Evolutionary conservation across 164 flowering plant species (phyloP).

Genomic region (Taxillus chinensis): DNA sequence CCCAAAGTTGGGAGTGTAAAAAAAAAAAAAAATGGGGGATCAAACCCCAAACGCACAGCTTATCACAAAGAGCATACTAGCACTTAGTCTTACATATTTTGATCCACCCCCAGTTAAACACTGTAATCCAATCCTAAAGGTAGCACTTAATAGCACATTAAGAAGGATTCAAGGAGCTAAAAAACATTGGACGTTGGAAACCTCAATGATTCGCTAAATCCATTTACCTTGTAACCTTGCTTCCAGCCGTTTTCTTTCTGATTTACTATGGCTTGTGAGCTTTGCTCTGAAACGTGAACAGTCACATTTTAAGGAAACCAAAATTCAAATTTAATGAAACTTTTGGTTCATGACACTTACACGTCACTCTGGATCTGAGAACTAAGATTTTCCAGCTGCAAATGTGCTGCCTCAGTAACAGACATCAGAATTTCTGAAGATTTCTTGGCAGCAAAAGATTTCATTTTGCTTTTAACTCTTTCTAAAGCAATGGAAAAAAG

Average conservation of each 20-base stretch:
- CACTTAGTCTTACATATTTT: no score
- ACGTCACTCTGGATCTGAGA: slow-evolving; percentile 59
- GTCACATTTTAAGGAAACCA: slow-evolving; percentile 8
- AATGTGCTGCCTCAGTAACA: slow-evolving; percentile 36
- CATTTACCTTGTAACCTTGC: slow-evolving; percentile 56
- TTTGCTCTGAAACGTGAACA: slow-evolving; percentile 46
- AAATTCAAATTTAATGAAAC: slow-evolving; percentile 4
- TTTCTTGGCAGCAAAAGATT: slow-evolving; percentile 39
- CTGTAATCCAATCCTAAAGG: no score
- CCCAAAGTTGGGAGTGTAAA: no score
- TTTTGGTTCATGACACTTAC: slow-evolving; percentile 31
- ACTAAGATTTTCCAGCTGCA: slow-evolving; percentile 46
- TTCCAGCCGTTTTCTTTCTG: slow-evolving; percentile 64
- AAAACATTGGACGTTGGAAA: no score
- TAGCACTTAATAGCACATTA: no score
- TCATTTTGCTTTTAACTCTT: slow-evolving; percentile 47
- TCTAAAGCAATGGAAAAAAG: slow-evolving; percentile 49
- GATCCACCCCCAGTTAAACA: no score
- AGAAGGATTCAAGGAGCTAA: no score
- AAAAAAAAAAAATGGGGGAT: no score
- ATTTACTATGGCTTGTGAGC: slow-evolving; percentile 38
- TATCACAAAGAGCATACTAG: no score
- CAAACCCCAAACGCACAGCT: no score
- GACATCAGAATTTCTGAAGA: slow-evolving; percentile 61
- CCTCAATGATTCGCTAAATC: neutral